phyloP scores from a whole-genome alignment of 805 yeast species.

The Grigorovia jiainica region DNA sequence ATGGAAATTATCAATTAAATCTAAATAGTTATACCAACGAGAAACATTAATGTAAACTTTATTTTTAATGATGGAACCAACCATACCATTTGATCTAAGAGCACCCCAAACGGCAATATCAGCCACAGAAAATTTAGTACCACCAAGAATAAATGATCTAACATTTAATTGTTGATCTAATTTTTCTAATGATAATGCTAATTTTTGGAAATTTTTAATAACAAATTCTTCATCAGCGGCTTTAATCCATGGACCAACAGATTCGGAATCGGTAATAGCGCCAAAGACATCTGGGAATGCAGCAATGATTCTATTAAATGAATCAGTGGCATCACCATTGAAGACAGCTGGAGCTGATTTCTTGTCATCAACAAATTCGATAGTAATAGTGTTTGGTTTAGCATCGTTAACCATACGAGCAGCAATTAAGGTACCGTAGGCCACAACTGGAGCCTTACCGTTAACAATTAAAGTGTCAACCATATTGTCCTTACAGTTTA shows the following conservation, averaged over 20 bases:
- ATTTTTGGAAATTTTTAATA: conserved; percentile 80
- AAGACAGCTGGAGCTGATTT: conserved; percentile 42
- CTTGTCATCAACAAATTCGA: conserved; percentile 68
- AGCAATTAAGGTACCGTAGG: conserved; percentile 71
- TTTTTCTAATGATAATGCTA: conserved; percentile 66
- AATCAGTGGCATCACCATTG: conserved; percentile 37
- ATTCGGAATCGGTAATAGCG: conserved; percentile 17
- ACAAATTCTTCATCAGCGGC: conserved; percentile 60
- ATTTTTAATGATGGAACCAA: conserved; percentile 82
- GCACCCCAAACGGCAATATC: conserved; percentile 93
- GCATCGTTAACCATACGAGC: conserved; percentile 59
- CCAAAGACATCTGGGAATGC: conserved; percentile 40
- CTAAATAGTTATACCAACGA: conserved; percentile 84
- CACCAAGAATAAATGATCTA: conserved; percentile 68
- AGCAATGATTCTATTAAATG: conserved; percentile 41
- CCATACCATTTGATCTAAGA: conserved; percentile 83
- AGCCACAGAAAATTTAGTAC: conserved; percentile 53
- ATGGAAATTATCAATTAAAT: conserved; percentile 58
- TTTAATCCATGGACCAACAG: conserved; percentile 53
- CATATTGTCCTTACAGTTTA: no score
- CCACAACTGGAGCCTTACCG: conserved; percentile 76
- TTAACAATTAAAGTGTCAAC: conserved; percentile 52
- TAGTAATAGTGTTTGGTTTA: conserved; percentile 41
- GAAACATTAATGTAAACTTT: conserved; percentile 77
- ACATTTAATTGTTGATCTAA: conserved; percentile 77